Base-by-base conservation (phyloP, 495 filamentous ascomycete species). In the Xylaria bambusicola region DNA sequence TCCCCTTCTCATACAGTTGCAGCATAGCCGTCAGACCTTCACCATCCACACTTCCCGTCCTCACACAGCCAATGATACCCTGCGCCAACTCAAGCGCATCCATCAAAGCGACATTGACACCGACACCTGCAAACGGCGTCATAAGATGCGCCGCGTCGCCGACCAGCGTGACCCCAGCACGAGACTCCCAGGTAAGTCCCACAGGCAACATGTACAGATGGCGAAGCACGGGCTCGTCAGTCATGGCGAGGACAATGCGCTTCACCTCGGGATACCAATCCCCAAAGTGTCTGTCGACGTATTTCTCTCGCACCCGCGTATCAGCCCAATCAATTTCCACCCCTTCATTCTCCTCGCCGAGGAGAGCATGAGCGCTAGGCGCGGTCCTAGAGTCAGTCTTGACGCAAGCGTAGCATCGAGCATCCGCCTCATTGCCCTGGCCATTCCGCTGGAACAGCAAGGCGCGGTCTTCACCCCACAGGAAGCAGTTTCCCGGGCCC, bases 131-230 rank as follows among this genome's bases (percentile, higher is more conserved):
- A 62, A 82, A 85, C 0, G 84, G 84, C 2, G 78, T 80, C 83
- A 85, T 85, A 6, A 86, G 58, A 62, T 88, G 83, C 5, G 85
- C 85, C 4, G 85, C 82, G 68, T 87, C 85, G 3, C 85, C 85
- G 23, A 86, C 66, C 1, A 87, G 64, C 3, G 84, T 83, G 7
- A 81, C 69, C 9, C 78, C 75, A 0, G 70, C 55, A 0, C 65
- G 58, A 15, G 74, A 67, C 53, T 75, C 66, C 82, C 83, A 87
- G 3, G 58, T 61, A 27, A 73, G 49, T 12, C 80, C 84, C 4
- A 80, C 69, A 2, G 83, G 82, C 0, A 87, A 71, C 66, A 78
- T 82, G 56, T 79, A 85, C 0, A 84, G 57, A 9, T 68, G 56
- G 20, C 73, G 58, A 2, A 72, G 68, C 3, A 36, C 29, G 0